These are phyloP conservation scores for Ensete ventricosum DNA, from an alignment of 176 grass and related monocot genomes.

Conservation along the genomic window DNA sequence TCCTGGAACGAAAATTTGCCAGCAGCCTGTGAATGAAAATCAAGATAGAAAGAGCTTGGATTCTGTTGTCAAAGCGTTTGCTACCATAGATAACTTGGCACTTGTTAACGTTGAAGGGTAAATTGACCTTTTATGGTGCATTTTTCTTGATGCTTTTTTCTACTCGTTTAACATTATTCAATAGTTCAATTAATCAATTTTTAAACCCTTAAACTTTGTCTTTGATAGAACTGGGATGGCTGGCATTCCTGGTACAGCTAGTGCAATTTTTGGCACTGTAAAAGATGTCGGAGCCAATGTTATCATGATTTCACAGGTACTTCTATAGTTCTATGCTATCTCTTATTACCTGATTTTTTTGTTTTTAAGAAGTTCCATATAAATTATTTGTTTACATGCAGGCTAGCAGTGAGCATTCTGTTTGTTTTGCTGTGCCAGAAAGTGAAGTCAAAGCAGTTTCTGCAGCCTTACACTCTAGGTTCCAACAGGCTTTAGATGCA, in stretches of 20 bases:
- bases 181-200: not conserved
- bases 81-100: slow-evolving; percentile 90
- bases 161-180: no score
- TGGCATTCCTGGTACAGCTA: slow-evolving; percentile 91
- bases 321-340: slow-evolving; percentile 27
- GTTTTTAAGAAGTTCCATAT: not conserved
- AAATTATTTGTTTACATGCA: slow-evolving; percentile 19
- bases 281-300: slow-evolving; percentile 98
- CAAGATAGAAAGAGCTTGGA: slow-evolving; percentile 48
- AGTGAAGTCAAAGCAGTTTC: slow-evolving; percentile 87
- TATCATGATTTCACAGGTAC: slow-evolving; percentile 99
- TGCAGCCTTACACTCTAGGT: slow-evolving; percentile 51
- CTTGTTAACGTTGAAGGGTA: slow-evolving; percentile 99
- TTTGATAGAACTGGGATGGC: slow-evolving; percentile 95
- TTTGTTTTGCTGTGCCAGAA: slow-evolving; percentile 98
- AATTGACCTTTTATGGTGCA: not conserved
- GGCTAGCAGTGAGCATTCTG: slow-evolving; percentile 95
- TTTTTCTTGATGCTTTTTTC: slow-evolving; percentile 10
- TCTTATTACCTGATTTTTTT: slow-evolving; percentile 30
- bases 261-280: slow-evolving; percentile 72
- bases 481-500: slow-evolving; percentile 72
- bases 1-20: slow-evolving; percentile 79
- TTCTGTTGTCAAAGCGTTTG: slow-evolving; percentile 84
- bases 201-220: slow-evolving; percentile 1
- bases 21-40: slow-evolving; percentile 55